These are phyloP conservation scores for Passalora sequoiae DNA, from an alignment of 2,329 filamentous ascomycete species.

Conservation along the genomic window DNA sequence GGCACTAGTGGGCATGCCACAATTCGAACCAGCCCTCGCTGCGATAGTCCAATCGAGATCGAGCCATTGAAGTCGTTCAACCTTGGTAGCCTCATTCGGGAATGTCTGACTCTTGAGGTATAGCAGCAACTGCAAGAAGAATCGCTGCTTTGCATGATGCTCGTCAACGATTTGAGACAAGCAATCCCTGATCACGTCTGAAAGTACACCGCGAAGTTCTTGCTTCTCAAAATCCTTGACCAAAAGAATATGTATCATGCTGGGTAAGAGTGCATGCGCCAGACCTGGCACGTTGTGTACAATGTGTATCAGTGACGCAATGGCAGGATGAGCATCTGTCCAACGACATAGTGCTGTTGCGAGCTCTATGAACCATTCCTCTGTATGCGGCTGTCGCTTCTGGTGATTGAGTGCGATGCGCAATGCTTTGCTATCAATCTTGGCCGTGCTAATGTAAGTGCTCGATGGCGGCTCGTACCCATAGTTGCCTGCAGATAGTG, in stretches of 20 bases:
- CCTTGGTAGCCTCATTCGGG: slow-evolving; percentile 70
- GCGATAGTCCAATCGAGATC: slow-evolving; percentile 70
- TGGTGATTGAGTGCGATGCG: slow-evolving; percentile 18
- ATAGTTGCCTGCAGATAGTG: slow-evolving; percentile 23
- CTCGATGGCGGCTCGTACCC: slow-evolving; percentile 24
- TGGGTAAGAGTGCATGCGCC: slow-evolving; percentile 67
- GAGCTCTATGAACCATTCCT: slow-evolving; percentile 26
- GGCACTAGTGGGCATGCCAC: slow-evolving; percentile 81
- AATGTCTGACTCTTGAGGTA: slow-evolving; percentile 80
- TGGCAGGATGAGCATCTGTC: slow-evolving; percentile 59
- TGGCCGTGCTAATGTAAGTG: background rate
- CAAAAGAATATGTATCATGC: slow-evolving; percentile 73
- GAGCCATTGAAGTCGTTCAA: slow-evolving; percentile 77
- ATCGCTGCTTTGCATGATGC: slow-evolving; percentile 59
- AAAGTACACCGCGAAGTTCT: slow-evolving; percentile 58
- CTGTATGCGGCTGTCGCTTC: slow-evolving; percentile 9
- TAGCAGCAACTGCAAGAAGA: slow-evolving; percentile 72
- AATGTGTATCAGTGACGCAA: slow-evolving; percentile 63
- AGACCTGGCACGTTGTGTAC: slow-evolving; percentile 63
- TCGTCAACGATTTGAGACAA: slow-evolving; percentile 47
- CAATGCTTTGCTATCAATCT: slow-evolving; percentile 9
- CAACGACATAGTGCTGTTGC: slow-evolving; percentile 43
- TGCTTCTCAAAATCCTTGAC: slow-evolving; percentile 62
- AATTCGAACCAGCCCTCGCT: slow-evolving; percentile 66
- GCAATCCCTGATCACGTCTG: slow-evolving; percentile 59